Base-by-base conservation (phyloP, 495 filamentous ascomycete species). In the Gamarada debralockiae region DNA sequence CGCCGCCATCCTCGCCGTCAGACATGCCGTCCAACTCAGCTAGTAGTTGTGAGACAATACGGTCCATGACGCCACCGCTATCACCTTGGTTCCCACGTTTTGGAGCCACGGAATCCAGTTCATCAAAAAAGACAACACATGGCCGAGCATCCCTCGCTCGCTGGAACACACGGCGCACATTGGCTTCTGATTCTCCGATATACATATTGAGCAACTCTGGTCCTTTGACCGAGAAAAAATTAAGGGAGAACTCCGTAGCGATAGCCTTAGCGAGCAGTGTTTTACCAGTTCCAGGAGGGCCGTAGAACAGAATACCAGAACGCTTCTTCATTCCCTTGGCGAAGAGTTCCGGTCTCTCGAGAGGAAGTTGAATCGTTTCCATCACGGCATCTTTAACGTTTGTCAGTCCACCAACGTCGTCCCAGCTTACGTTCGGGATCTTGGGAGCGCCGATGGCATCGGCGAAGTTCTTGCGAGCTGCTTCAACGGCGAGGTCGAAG, bases 171-270 rank as follows among this genome's bases (percentile, higher is more conserved):
- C 95, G 79, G 2, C 93, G 85, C 10, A 98, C 93, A 62, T 97
- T 97, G 41, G 95, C 95, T 74, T 98, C 93, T 8, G 90, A 96
- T 68, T 97, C 93, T 69, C 93, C 93, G 65, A 98, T 97, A 64
- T 98, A 98, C 93, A 97, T 98, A 64, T 98, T 98, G 15, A 98
- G 82, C 60, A 98, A 68, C 70, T 98, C 93, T 1, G 93, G 93
- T 2, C 93, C 93, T 70, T 99, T 99, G 69, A 99, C 90, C 45
- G 85, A 90, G 81, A 99, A 97, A 77, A 99, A 99, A 59, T 99
- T 99, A 63, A 99, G 79, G 45, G 89, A 95, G 74, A 97, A 97
- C 60, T 97, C 93, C 0, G 95, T 97, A 1, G 93, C 93, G 62
- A 99, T 97, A 34, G 93, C 93, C 72, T 97, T 97, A 29, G 93